phyloP scores from a whole-genome alignment of 2,329 filamentous ascomycete species.

The Dactylellina sp. region DNA sequence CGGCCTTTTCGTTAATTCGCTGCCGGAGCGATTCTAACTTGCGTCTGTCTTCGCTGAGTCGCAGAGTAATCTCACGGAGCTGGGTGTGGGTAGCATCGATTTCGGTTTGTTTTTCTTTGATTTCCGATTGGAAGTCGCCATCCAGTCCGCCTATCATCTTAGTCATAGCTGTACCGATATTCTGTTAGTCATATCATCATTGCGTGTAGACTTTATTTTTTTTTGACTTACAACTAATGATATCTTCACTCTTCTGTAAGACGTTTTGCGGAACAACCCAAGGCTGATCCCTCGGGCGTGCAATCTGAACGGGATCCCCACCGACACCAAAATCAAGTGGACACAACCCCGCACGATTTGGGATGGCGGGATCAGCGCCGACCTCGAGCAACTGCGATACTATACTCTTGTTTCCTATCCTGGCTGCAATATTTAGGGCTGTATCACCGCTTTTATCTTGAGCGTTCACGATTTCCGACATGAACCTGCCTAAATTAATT shows the following conservation, averaged over 20 bases:
- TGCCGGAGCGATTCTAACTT: slow-evolving; percentile 77
- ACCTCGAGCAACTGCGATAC: slow-evolving; percentile 97
- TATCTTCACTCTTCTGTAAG: slow-evolving; percentile 81
- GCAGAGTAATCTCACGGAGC: slow-evolving; percentile 81
- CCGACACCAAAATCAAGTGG: slow-evolving; percentile 96
- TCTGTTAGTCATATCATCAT: slow-evolving; percentile 62
- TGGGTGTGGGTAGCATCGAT: slow-evolving; percentile 84
- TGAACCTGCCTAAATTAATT: slow-evolving; percentile 90
- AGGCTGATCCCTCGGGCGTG: slow-evolving; percentile 62
- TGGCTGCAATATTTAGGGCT: slow-evolving; percentile 89
- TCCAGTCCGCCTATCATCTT: slow-evolving; percentile 83
- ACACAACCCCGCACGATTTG: slow-evolving; percentile 87
- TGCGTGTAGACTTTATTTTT: background rate
- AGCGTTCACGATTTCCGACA: slow-evolving; percentile 96
- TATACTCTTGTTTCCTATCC: slow-evolving; percentile 92
- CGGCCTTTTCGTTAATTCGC: slow-evolving; percentile 74
- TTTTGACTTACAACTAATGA: slow-evolving; percentile 76
- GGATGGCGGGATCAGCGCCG: slow-evolving; percentile 89
- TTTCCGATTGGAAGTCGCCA: slow-evolving; percentile 80
- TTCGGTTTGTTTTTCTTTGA: slow-evolving; percentile 83
- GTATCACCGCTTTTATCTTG: slow-evolving; percentile 95
- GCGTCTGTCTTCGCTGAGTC: slow-evolving; percentile 80
- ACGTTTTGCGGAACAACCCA: slow-evolving; percentile 69
- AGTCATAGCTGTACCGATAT: slow-evolving; percentile 74
- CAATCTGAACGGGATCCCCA: slow-evolving; percentile 70